Evolutionary conservation across 108 stramenopile species (phyloP), one percentile per base, ranked within the genome.

Genomic region (Chaetoceros muelleri): DNA sequence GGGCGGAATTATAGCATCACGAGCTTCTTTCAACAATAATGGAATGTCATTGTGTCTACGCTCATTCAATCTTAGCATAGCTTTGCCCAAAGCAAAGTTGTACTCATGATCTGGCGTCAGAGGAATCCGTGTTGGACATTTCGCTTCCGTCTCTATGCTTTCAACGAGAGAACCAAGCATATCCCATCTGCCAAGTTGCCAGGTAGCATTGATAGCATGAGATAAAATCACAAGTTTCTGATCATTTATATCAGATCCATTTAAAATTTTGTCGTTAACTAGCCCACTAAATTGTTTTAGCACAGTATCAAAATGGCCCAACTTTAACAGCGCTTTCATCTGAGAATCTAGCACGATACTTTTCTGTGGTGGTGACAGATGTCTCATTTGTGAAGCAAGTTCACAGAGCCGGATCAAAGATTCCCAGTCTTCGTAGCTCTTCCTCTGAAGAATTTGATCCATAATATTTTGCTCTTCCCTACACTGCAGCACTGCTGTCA

Each of bases 101-200:
- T 79, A 85, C 2, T 46, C 50, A 24, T 48, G 65, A 44, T 63
- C n/a, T n/a, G n/a, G n/a, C n/a, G n/a, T n/a, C n/a, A n/a, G n/a
- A n/a, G n/a, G n/a, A n/a, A n/a, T n/a, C n/a, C n/a, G n/a, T n/a
- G n/a, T n/a, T n/a, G n/a, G n/a, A n/a, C n/a, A 57, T 40, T 31
- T 27, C 2, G 3, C 48, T 2, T 44, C n/a, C 24, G 48, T 63
- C 21, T 5, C 21, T n/a, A 1, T 58, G 26, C 13, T 65, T 50
- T 17, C 61, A 19, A 25, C n/a, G 30, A 53, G 24, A 16, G 23
- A 24, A 2, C 3, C 28, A 23, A 92, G 69, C 21, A 64, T 61
- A 20, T 76, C 62, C 93, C 93, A 95, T 31, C 69, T 72, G 19
- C 89, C 89, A 28, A 95, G 76, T 31, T 81, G 75, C 87, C 87